Evolutionary conservation across 139 green algal species (phyloP).

Genomic region (Chlorella ohadii): DNA sequence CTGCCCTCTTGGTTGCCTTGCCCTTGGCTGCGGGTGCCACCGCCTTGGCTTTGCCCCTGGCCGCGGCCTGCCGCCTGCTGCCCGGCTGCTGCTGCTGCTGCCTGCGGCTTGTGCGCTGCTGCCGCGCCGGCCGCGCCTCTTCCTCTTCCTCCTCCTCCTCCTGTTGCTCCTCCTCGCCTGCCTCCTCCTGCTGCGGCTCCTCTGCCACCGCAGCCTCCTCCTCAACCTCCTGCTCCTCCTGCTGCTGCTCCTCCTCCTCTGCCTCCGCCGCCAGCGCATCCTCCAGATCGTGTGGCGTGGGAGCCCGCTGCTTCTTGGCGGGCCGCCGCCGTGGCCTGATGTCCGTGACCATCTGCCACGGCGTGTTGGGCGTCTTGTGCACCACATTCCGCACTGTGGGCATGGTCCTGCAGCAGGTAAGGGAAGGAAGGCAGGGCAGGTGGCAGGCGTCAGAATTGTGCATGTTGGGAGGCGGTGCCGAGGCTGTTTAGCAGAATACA

Average conservation of each 20-base stretch:
- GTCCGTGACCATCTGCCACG: constrained; percentile 47
- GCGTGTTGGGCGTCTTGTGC: constrained; percentile 39
- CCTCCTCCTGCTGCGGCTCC: neutral
- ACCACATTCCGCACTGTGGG: constrained; percentile 39
- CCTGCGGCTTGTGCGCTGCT: neutral
- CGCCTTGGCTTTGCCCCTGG: neutral
- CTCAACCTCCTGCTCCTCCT: neutral
- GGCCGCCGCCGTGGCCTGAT: neutral
- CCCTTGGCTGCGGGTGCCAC: neutral
- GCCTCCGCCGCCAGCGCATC: constrained; percentile 15
- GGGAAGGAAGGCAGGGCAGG: neutral
- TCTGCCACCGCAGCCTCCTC: neutral
- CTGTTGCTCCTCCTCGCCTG: neutral
- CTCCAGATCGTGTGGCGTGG: constrained; percentile 18
- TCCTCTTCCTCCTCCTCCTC: neutral
- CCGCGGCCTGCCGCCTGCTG: neutral
- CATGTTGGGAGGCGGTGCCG: too few relatives aligned
- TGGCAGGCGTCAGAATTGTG: too few relatives aligned
- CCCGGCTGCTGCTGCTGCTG: constrained; percentile 1
- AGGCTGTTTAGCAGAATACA: too few relatives aligned
- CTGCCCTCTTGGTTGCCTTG: neutral
- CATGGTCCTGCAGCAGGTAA: constrained; percentile 37
- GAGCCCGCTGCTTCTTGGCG: constrained; percentile 23
- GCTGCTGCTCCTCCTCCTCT: neutral
- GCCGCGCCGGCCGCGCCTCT: neutral